Conservation (phyloP, 2,329 filamentous ascomycete species). For the Fusarium tupiense region DNA sequence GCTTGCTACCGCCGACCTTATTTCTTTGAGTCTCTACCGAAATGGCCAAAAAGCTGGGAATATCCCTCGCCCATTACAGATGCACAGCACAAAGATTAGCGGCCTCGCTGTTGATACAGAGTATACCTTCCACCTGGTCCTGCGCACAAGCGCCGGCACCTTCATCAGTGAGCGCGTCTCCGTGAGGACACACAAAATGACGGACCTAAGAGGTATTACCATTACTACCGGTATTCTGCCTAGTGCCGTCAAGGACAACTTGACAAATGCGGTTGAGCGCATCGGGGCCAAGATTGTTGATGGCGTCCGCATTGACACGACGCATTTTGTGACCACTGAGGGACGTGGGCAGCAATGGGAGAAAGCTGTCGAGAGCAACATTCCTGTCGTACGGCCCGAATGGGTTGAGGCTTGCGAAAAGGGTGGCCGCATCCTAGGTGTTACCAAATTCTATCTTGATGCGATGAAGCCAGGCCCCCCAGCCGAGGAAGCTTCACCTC, state of each 20-base stretch:
- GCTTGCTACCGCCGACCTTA: conserved; percentile 89
- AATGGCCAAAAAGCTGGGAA: conserved; percentile 97
- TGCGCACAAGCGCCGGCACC: conserved; percentile 90
- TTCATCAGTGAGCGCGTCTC: conserved; percentile 83
- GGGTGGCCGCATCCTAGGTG: conserved; percentile 90
- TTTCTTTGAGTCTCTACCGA: conserved; percentile 89
- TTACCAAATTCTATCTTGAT: conserved; percentile 95
- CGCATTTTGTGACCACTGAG: conserved; percentile 97
- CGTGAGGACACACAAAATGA: conserved; percentile 98
- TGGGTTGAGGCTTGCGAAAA: conserved; percentile 98
- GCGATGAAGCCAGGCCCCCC: conserved; percentile 66
- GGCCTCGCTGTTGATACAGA: conserved; percentile 96
- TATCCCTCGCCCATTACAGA: conserved; percentile 86
- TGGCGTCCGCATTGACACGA: conserved; percentile 93
- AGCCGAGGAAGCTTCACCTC: conserved; percentile 46
- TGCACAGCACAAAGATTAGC: conserved; percentile 95
- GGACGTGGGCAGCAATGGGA: conserved; percentile 92
- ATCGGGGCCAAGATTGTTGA: conserved; percentile 95
- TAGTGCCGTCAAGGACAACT: conserved; percentile 73
- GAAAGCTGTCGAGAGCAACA: conserved; percentile 96
- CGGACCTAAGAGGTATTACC: conserved; percentile 93
- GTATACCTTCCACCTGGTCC: conserved; percentile 92
- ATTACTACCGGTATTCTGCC: conserved; percentile 91
- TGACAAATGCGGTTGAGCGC: conserved; percentile 80
- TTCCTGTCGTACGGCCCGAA: conserved; percentile 94